phyloP scores from a whole-genome alignment of 208 protist species.

The Leishmania turanica region DNA sequence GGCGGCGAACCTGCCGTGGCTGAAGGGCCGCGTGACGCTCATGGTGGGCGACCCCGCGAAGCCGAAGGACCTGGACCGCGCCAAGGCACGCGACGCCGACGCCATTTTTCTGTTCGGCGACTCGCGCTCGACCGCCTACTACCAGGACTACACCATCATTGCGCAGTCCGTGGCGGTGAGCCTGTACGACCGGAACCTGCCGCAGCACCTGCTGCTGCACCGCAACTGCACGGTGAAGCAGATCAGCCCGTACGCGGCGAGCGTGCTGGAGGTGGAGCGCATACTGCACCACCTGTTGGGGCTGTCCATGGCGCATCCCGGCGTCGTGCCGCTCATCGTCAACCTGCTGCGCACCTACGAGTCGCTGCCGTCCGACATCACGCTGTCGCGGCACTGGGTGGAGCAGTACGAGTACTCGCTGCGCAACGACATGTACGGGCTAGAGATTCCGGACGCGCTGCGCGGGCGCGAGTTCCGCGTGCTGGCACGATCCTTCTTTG shows the following conservation, averaged over 20 bases:
- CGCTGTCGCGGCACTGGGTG: conserved; percentile 60
- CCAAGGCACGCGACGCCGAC: conserved; percentile 62
- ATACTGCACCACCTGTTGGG: conserved; percentile 74
- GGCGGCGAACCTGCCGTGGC: conserved; percentile 68
- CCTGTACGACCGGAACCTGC: conserved; percentile 68
- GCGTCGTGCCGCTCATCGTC: conserved; percentile 77
- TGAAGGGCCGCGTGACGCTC: conserved; percentile 70
- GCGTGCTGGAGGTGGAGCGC: conserved; percentile 71
- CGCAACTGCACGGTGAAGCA: conserved; percentile 61
- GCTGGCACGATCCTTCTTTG: conserved; percentile 58
- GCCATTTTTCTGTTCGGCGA: conserved; percentile 87
- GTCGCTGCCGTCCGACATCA: conserved; percentile 50
- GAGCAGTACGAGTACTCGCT: conserved; percentile 86
- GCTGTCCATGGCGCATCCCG: conserved; percentile 69
- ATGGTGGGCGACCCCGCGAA: conserved; percentile 71
- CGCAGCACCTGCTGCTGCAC: conserved; percentile 78
- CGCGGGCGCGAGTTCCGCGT: conserved; percentile 57
- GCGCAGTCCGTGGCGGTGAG: conserved; percentile 66
- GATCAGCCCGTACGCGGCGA: conserved; percentile 64
- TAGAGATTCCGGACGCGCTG: conserved; percentile 61
- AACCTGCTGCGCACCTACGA: conserved; percentile 87
- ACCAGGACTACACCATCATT: conserved; percentile 76
- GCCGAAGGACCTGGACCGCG: conserved; percentile 55
- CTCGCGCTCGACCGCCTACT: conserved; percentile 67
- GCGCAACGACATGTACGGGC: conserved; percentile 73